Percentiles rank a stretch among this genome's conserved stretches.
These are phyloP conservation scores for Leonotis leonurus DNA, from an alignment of 257 asterid genomes.

Conservation along the genomic window DNA sequence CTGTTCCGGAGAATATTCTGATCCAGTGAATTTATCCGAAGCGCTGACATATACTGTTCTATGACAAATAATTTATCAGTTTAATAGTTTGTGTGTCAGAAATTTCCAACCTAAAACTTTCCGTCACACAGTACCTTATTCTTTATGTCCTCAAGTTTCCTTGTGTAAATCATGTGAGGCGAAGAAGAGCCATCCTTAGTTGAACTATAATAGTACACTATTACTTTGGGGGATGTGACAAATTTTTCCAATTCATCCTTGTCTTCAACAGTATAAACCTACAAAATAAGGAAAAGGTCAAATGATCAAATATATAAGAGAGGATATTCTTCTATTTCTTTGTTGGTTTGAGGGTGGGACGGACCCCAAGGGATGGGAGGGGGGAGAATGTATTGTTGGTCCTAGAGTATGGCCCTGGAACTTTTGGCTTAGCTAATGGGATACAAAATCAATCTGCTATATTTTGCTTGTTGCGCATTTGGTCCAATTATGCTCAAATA, in stretches of 20 bases:
- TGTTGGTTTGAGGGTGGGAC: neutral
- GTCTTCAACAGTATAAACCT: conserved; percentile 88
- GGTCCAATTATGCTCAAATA: neutral
- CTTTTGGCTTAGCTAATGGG: neutral
- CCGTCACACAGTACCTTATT: conserved; percentile 53
- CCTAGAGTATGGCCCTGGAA: neutral
- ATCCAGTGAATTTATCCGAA: conserved; percentile 42
- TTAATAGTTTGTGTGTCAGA: conserved; percentile 5
- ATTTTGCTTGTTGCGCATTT: neutral
- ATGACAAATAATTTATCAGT: conserved; percentile 18
- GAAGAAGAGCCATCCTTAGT: conserved; percentile 25
- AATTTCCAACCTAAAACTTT: conserved; percentile 14
- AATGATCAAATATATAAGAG: conserved; percentile 16
- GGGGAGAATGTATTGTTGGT: neutral
- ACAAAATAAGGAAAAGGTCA: conserved; percentile 7
- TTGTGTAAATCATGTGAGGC: conserved; percentile 24
- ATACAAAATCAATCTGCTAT: neutral
- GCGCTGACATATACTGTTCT: conserved; percentile 47
- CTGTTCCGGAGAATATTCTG: conserved; percentile 40
- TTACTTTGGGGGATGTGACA: conserved; percentile 69
- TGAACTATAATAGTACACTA: conserved; percentile 52
- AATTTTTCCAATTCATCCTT: conserved; percentile 58
- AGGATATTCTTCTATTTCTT: neutral
- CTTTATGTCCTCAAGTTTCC: conserved; percentile 70
- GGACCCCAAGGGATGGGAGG: neutral